phyloP scores from a whole-genome alignment of 306 rosid genomes.

The Rosa lucieae region DNA sequence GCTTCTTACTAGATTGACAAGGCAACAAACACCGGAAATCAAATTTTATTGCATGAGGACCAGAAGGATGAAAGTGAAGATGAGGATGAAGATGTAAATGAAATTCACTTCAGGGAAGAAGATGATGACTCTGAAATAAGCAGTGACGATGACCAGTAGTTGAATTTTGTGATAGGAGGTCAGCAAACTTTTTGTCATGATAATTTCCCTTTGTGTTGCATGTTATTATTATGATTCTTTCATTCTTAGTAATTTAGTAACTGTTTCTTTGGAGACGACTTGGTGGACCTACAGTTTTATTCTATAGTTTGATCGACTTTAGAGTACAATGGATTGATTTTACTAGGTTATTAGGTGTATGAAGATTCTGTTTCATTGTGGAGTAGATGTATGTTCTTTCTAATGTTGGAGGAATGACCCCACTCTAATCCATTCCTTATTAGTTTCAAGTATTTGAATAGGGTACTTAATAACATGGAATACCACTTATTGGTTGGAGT shows the following conservation, averaged over 20 bases:
- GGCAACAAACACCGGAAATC: conserved; percentile 48
- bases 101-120: conserved; percentile 52
- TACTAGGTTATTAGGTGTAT: background rate
- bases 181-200: background rate
- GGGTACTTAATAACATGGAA: background rate
- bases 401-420: background rate
- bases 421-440: too few species aligned
- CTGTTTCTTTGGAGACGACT: background rate
- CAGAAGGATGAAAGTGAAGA: conserved; percentile 47
- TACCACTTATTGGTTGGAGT: background rate
- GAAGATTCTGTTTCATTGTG: background rate
- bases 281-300: background rate
- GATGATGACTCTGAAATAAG: conserved; percentile 78
- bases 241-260: background rate
- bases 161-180: conserved; percentile 11
- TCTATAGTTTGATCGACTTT: background rate
- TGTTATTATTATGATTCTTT: background rate
- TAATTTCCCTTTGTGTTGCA: background rate
- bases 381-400: background rate
- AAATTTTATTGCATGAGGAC: conserved; percentile 26
- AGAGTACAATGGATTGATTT: background rate
- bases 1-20: conserved; percentile 57
- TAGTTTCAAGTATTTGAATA: background rate
- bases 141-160: conserved; percentile 63
- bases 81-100: conserved; percentile 47